Percentiles rank a stretch among this genome's conserved stretches.
phyloP scores from a whole-genome alignment of 352 stramenopile species.

The Phytophthora fragariae region DNA sequence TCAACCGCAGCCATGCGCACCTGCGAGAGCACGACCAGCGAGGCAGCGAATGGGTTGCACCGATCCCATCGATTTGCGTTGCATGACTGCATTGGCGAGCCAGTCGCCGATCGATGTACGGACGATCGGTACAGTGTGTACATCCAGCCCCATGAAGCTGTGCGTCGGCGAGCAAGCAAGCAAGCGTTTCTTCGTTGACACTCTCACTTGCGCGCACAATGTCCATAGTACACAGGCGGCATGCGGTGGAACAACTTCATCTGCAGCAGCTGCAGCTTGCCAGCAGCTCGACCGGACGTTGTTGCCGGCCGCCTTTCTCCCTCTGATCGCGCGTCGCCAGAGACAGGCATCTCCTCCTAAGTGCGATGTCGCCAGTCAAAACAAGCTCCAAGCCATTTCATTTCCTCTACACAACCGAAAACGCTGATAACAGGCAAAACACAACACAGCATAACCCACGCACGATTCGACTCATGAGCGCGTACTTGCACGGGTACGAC shows the following conservation, averaged over 20 bases:
- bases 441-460: not conserved
- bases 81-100: not conserved
- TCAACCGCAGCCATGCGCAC: conserved; percentile 5
- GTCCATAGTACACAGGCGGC: not conserved
- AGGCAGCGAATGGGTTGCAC: conserved; percentile 22
- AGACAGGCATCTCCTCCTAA: not conserved
- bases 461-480: conserved; percentile 24
- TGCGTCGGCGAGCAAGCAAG: not conserved
- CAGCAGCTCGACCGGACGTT: conserved; percentile 24
- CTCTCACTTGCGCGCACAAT: too few species aligned
- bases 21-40: conserved; percentile 13
- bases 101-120: conserved; percentile 16
- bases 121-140: conserved; percentile 3
- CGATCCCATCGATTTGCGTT: conserved; percentile 10
- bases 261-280: conserved; percentile 9
- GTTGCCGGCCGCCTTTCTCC: conserved; percentile 11
- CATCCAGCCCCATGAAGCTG: not conserved
- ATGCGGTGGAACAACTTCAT: not conserved
- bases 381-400: conserved; percentile 9
- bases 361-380: conserved; percentile 32
- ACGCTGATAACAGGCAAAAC: conserved; percentile 10
- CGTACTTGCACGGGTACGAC: conserved; percentile 33
- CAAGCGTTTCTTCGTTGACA: too few species aligned
- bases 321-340: conserved; percentile 5
- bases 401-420: conserved; percentile 22